Conservation (phyloP, 805 yeast genomes). For the Trichomonascus vanleenenianus region DNA sequence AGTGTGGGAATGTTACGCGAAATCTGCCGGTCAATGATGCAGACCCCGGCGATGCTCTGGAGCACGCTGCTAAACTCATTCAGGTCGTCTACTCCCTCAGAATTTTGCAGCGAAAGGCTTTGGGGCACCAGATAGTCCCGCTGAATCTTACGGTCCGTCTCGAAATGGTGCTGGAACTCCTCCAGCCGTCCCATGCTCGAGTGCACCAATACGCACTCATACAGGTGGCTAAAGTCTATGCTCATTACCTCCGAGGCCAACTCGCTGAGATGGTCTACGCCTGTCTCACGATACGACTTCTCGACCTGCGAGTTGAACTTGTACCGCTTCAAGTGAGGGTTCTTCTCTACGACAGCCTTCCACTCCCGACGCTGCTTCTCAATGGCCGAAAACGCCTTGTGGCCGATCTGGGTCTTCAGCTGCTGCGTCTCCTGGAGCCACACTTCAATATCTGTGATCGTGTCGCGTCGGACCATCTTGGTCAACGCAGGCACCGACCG, state of each 20-base stretch:
- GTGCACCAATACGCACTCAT: constrained; percentile 77
- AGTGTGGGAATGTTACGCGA: constrained; percentile 51
- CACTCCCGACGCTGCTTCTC: constrained; percentile 52
- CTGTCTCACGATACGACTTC: constrained; percentile 57
- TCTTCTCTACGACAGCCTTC: constrained; percentile 40
- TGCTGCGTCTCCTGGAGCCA: constrained; percentile 42
- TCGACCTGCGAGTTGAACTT: constrained; percentile 86
- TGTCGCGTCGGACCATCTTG: constrained; percentile 63
- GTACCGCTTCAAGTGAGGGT: constrained; percentile 42
- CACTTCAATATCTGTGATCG: constrained; percentile 52
- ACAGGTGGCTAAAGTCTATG: constrained; percentile 63
- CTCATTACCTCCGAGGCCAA: constrained; percentile 38
- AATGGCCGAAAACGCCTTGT: constrained; percentile 45
- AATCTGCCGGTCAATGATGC: constrained; percentile 65
- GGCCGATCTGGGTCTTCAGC: constrained; percentile 46
- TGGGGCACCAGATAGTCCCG: constrained; percentile 67
- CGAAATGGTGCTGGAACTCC: constrained; percentile 53
- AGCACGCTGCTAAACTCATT: constrained; percentile 18
- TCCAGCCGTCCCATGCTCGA: constrained; percentile 60
- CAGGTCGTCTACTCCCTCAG: constrained; percentile 37
- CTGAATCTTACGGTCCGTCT: constrained; percentile 63
- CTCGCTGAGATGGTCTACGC: constrained; percentile 38
- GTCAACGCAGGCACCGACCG: constrained; percentile 71
- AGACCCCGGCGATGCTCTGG: constrained; percentile 61
- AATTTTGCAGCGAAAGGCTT: constrained; percentile 32